Evolutionary conservation across 768 basidiomycete species (phyloP), one percentile per base, ranked within the genome.

Genomic region (Cytidiella melzeri): DNA sequence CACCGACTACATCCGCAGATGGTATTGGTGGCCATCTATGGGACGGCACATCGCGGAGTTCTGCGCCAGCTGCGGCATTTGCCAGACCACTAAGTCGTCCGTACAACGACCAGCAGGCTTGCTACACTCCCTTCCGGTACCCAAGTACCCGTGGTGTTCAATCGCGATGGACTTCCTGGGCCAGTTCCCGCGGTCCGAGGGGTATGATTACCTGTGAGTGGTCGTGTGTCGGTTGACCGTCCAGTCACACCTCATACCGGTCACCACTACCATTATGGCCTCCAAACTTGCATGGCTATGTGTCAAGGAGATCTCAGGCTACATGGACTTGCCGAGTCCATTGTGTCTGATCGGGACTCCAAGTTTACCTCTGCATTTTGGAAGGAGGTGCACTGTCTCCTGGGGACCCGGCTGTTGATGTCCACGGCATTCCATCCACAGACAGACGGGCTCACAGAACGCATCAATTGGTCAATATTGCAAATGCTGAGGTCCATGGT

Each of bases 371-470:
- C 64, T n/a, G n/a, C n/a, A n/a, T n/a, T n/a, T n/a, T n/a, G n/a
- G n/a, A n/a, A n/a, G n/a, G n/a, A n/a, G n/a, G 37, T 34, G 5
- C 52, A 50, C 37, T 39, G 45, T 23, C 28, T 34, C n/a, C 44
- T 69, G 0, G 64, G 67, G 0, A 57, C 57, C 0, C 55, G 67
- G 12, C 54, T 71, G 2, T 42, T 56, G 1, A 65, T 76, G 64
- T 72, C 69, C 0, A 69, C 66, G 0, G 55, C 74, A 60, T 75
- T 65, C 47, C 73, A 76, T 48, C 73, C 73, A 0, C 58, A 76
- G 47, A 69, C 71, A 0, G 70, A 74, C 50, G 70, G 72, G 0
- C 51, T 65, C 0, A 72, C 67, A 0, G 70, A 75, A 50, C 54
- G 67, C 1, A 62, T 63, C 0, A 69, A 69, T 38, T 48, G 61